Evolutionary conservation across 352 stramenopile species (phyloP).

Genomic region (Pythium volutum): DNA sequence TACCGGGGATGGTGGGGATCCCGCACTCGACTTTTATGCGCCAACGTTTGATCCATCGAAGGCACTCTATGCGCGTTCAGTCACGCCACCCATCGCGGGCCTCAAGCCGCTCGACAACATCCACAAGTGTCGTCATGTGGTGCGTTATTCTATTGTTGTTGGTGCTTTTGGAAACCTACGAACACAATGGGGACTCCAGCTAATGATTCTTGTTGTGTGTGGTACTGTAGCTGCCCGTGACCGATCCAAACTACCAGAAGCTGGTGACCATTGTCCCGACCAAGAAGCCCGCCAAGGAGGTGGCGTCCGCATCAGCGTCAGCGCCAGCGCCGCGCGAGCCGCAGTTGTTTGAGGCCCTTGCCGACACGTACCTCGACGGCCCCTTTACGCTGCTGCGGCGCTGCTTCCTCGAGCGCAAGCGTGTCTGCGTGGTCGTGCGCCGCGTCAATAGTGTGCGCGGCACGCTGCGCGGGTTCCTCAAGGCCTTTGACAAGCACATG

Average conservation of each 20-base stretch:
- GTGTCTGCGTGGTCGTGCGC: slow-evolving; percentile 85
- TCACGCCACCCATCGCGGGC: slow-evolving; percentile 25
- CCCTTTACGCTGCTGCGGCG: slow-evolving; percentile 83
- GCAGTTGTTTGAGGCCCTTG: slow-evolving; percentile 20
- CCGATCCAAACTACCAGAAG: slow-evolving; percentile 49
- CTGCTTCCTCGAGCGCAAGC: slow-evolving; percentile 73
- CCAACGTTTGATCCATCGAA: slow-evolving; percentile 48
- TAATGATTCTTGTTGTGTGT: background rate
- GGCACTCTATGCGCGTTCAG: slow-evolving; percentile 29
- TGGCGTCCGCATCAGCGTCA: background rate
- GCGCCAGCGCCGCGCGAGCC: slow-evolving; percentile 17
- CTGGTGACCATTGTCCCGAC: slow-evolving; percentile 35
- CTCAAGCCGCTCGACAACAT: slow-evolving; percentile 83
- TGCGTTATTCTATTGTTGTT: slow-evolving; percentile 21
- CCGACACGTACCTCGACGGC: slow-evolving; percentile 74
- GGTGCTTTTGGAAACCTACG: background rate
- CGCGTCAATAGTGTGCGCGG: slow-evolving; percentile 91
- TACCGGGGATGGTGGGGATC: slow-evolving; percentile 7
- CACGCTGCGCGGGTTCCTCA: slow-evolving; percentile 87
- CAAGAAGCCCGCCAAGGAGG: slow-evolving; percentile 3
- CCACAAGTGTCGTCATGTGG: slow-evolving; percentile 77
- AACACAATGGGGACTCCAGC: background rate
- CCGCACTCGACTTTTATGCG: slow-evolving; percentile 50
- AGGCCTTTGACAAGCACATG: slow-evolving; percentile 95
- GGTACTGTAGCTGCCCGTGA: slow-evolving; percentile 64